Evolutionary conservation across 331 rosid genomes (phyloP).

Genomic region (Acacia concinna): DNA sequence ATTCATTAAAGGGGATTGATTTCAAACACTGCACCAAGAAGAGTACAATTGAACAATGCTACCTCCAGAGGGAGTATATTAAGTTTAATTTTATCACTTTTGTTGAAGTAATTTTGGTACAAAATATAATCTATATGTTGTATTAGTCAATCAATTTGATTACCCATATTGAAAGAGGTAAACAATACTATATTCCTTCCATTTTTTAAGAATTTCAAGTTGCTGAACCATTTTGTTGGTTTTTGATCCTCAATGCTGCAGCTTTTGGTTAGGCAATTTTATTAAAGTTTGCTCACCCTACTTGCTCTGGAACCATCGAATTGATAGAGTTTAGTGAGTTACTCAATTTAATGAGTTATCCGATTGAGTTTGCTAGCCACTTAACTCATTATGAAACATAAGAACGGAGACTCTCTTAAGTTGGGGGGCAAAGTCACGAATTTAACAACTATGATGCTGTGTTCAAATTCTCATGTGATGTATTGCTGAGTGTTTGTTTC

Average conservation of each 20-base stretch:
- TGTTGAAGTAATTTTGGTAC: neutral
- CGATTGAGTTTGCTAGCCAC: neutral
- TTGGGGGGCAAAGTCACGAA: neutral
- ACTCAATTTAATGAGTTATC: neutral
- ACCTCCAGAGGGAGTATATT: too few species aligned
- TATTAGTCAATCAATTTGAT: too few species aligned
- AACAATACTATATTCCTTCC: neutral
- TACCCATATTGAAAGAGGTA: neutral
- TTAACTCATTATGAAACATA: neutral
- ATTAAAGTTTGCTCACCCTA: neutral
- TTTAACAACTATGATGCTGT: neutral
- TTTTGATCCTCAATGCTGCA: neutral
- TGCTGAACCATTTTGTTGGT: neutral
- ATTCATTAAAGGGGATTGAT: too few species aligned
- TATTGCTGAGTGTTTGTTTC: neutral
- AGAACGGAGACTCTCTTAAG: neutral
- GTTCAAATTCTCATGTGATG: neutral
- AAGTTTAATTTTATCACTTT: neutral
- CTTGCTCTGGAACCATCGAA: neutral
- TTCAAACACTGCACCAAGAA: too few species aligned
- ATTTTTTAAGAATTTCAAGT: neutral
- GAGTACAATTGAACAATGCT: too few species aligned
- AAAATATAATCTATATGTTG: too few species aligned
- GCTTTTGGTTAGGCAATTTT: neutral
- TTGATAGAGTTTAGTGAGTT: neutral